These are phyloP conservation scores for Cladophialophora immunda DNA, from an alignment of 2,329 filamentous ascomycete genomes.

Conservation along the genomic window DNA sequence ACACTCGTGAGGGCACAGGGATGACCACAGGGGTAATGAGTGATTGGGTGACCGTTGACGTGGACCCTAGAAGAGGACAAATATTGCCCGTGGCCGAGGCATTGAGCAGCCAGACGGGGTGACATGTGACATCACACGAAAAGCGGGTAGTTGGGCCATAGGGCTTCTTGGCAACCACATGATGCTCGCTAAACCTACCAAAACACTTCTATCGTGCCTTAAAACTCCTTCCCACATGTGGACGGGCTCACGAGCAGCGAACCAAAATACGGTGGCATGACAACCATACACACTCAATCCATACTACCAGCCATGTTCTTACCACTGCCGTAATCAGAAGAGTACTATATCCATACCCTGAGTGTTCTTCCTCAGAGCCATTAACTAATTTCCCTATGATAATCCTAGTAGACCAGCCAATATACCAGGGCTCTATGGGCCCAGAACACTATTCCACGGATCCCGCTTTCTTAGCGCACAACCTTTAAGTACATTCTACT, in stretches of 20 bases:
- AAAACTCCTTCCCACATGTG: not conserved
- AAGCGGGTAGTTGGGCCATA: slow-evolving; percentile 5
- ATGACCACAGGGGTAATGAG: too few species aligned
- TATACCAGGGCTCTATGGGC: slow-evolving; percentile 8
- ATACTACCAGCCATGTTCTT: slow-evolving; percentile 18
- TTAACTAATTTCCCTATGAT: not conserved
- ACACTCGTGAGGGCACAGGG: too few species aligned
- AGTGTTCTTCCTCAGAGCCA: not conserved
- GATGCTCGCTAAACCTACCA: slow-evolving; percentile 15
- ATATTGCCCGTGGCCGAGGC: too few species aligned
- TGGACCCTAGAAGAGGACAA: too few species aligned
- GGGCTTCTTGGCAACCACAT: slow-evolving; percentile 8
- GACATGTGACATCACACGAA: slow-evolving; percentile 15
- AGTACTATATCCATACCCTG: slow-evolving; percentile 12
- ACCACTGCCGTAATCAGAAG: slow-evolving; percentile 10
- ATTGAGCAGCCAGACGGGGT: too few species aligned
- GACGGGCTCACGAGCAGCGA: not conserved
- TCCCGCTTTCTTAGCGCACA: slow-evolving; percentile 14
- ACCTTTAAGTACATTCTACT: slow-evolving; percentile 20
- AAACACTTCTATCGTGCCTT: not conserved
- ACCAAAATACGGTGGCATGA: slow-evolving; percentile 7
- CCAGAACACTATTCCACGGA: slow-evolving; percentile 16
- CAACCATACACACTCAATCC: slow-evolving; percentile 13
- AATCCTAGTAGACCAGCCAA: slow-evolving; percentile 8
- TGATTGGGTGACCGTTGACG: too few species aligned